Percentiles rank a stretch among this genome's conserved stretches.
phyloP scores from a whole-genome alignment of 768 basidiomycete species.

The Tulasnella sp. region DNA sequence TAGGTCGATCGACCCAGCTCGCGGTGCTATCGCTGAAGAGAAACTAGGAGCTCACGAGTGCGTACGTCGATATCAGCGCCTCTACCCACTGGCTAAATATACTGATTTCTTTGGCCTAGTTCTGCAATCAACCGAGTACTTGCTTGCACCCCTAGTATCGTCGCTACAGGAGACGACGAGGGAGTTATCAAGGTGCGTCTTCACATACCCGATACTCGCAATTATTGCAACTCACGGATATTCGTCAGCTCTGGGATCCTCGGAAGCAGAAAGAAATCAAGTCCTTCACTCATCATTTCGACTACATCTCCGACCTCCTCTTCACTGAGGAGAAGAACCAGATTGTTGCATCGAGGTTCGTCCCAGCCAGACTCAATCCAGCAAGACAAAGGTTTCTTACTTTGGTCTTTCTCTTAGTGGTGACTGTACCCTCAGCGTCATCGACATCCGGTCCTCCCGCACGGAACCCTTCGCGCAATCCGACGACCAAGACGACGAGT shows the following conservation, averaged over 20 bases:
- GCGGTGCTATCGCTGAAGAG: conserved; percentile 51
- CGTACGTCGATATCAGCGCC: conserved; percentile 35
- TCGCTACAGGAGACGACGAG: conserved; percentile 89
- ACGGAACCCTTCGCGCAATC: conserved; percentile 74
- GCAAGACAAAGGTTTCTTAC: background rate
- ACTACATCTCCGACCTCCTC: conserved; percentile 89
- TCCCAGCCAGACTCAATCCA: background rate
- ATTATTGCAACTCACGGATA: background rate
- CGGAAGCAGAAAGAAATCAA: conserved; percentile 60
- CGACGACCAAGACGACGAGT: conserved; percentile 94
- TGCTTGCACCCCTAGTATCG: conserved; percentile 59
- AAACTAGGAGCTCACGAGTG: conserved; percentile 62
- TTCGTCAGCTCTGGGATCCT: conserved; percentile 80
- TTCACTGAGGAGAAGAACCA: conserved; percentile 82
- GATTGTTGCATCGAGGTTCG: conserved; percentile 81
- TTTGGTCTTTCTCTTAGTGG: conserved; percentile 50
- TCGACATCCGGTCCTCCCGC: conserved; percentile 84
- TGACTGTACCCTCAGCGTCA: conserved; percentile 88
- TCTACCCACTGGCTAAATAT: background rate
- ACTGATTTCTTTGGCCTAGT: conserved; percentile 41
- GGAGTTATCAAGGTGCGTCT: conserved; percentile 78
- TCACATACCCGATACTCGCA: background rate
- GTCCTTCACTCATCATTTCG: conserved; percentile 80
- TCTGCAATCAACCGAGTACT: conserved; percentile 84
- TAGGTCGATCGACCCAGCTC: conserved; percentile 65